Evolutionary conservation across 306 rosid genomes (phyloP).

Genomic region (Glycine tomentella): DNA sequence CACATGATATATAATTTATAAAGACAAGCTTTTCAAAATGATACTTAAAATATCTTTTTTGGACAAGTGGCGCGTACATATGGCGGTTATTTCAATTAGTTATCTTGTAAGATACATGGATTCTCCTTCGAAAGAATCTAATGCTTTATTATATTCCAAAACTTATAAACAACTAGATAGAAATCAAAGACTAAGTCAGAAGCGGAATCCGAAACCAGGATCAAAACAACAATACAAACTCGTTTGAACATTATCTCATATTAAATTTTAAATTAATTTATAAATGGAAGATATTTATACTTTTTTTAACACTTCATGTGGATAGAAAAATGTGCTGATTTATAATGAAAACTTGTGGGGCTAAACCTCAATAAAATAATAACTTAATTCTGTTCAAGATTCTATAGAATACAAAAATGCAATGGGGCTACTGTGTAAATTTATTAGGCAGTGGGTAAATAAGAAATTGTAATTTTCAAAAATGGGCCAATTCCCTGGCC

Average conservation of each 20-base stretch:
- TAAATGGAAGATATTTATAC: slow-evolving; percentile 16
- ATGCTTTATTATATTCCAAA: not conserved
- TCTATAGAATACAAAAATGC: not conserved
- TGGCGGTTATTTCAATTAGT: not conserved
- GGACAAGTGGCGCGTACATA: not conserved
- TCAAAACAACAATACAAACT: not conserved
- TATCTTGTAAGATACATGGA: not conserved
- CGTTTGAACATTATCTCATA: not conserved
- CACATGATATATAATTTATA: not conserved
- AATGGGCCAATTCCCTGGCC: slow-evolving; percentile 6
- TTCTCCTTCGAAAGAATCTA: not conserved
- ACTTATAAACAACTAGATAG: not conserved
- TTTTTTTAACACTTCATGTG: slow-evolving; percentile 29
- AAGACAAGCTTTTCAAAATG: not conserved
- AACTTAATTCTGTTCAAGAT: slow-evolving; percentile 16
- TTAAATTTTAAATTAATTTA: slow-evolving; percentile 10
- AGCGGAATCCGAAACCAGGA: not conserved
- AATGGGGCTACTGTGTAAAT: not conserved
- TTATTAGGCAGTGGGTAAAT: not conserved
- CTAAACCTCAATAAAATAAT: slow-evolving; percentile 2
- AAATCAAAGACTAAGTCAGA: not conserved
- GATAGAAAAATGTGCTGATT: not conserved
- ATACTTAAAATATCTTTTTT: not conserved
- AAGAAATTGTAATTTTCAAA: not conserved
- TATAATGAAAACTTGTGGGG: slow-evolving; percentile 16